Conservation (phyloP, 2,329 filamentous ascomycete genomes). For the Pleomassaria siparia region DNA sequence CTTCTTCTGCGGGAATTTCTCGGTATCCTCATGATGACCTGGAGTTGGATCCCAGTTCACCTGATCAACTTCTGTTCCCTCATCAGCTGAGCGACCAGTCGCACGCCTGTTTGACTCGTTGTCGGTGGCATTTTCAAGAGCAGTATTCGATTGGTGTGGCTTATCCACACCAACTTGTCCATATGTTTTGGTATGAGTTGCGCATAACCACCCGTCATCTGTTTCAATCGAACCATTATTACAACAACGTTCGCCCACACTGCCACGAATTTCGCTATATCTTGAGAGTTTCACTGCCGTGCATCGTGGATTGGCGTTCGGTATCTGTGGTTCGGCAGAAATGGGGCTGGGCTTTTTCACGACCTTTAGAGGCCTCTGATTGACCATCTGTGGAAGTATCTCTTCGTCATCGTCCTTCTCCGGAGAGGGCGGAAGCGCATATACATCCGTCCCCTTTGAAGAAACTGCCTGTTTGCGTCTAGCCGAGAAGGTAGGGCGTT, state of each 20-base stretch:
- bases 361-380: slow-evolving; percentile 14
- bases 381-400: slow-evolving; percentile 11
- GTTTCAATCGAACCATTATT: slow-evolving; percentile 3
- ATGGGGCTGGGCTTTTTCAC: slow-evolving; percentile 6
- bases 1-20: not conserved
- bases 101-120: not conserved
- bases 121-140: not conserved
- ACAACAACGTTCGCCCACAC: slow-evolving; percentile 11
- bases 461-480: not conserved
- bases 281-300: slow-evolving; percentile 4
- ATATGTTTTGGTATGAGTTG: slow-evolving; percentile 4
- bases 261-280: not conserved
- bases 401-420: slow-evolving; percentile 13
- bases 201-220: slow-evolving; percentile 4
- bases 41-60: slow-evolving; percentile 7
- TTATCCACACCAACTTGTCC: no score
- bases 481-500: slow-evolving; percentile 11
- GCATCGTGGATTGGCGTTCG: slow-evolving; percentile 9
- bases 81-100: slow-evolving; percentile 6
- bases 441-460: slow-evolving; percentile 14
- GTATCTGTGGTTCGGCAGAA: not conserved
- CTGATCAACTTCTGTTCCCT: not conserved
- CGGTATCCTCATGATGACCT: not conserved
- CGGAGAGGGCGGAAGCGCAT: slow-evolving; percentile 23
- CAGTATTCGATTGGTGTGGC: no score